Base-by-base conservation (phyloP, 2,329 filamentous ascomycete genomes). In the Pseudocercospora fijiensis region DNA sequence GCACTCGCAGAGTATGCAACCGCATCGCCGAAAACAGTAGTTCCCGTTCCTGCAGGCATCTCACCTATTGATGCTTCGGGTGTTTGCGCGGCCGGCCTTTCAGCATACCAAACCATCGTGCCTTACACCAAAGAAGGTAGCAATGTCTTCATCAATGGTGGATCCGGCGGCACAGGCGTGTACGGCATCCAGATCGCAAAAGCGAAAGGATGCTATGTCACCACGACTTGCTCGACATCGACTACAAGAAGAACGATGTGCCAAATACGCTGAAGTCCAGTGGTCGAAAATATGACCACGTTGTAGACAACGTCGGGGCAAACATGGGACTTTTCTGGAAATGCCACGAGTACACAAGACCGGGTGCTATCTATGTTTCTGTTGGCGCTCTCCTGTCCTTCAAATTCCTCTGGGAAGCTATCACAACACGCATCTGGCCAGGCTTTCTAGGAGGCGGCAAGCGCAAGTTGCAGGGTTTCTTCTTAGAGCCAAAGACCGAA, bases 111-210 rank as follows among this genome's bases (percentile, higher is more conserved):
- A 61, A 71, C 71, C 5, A 71, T 81, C 43, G 68, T 72, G 1
- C 75, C 75, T 0, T 72, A 77, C 47, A 73, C 77, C 37, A 76
- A 78, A 41, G 62, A 68, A 5, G 78, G 77, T 9, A 80, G 83
- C 55, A 82, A 79, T 67, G 79, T 90, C 4, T 86, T 90, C 72
- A 82, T 90, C 74, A 89, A 89, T 66, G 87, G 86, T 10, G 86
- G 87, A 0, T 85, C 82, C 3, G 87, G 88, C 7, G 87, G 87
- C 1, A 83, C 81, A 0, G 88, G 88, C 0, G 79, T 81, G 0
- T 88, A 82, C 62, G 83, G 80, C 0, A 85, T 90, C 57, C 87
- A 90, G 72, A 82, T 90, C 52, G 87, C 87, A 7, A 89, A 88
- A 72, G 77, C 78, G 0, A 71, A 85, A 1, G 86, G 86, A 0